Conservation (phyloP, 179 eudicot genomes). For the Kewa caespitosa region DNA sequence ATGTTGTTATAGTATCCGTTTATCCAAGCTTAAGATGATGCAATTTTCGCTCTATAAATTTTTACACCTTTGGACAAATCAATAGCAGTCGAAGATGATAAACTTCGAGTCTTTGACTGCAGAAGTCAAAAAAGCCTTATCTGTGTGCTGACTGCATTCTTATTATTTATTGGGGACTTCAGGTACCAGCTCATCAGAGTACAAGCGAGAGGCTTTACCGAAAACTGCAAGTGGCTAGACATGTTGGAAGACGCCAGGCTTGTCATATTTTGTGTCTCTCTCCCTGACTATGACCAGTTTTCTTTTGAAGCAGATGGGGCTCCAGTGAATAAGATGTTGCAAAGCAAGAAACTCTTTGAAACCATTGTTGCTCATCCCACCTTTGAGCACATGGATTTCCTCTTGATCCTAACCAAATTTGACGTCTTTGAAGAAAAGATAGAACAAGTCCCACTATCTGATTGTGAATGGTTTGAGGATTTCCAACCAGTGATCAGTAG, state of each 20-base stretch:
- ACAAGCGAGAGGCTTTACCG: constrained; percentile 78
- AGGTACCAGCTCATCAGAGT: constrained; percentile 89
- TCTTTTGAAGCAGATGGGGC: constrained; percentile 45
- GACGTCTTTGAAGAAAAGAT: constrained; percentile 82
- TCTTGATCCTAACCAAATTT: constrained; percentile 70
- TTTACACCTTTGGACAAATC: no score
- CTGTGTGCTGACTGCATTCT: no score
- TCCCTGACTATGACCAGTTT: constrained; percentile 79
- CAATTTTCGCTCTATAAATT: no score
- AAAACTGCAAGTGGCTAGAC: constrained; percentile 95
- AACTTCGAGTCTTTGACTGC: no score
- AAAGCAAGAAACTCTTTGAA: constrained; percentile 73
- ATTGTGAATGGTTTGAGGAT: constrained; percentile 91
- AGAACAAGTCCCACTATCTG: constrained; percentile 59
- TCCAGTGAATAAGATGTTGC: constrained; percentile 69
- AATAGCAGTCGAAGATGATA: no score
- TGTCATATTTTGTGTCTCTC: constrained; percentile 77
- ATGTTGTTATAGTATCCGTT: no score
- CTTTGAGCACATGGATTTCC: constrained; percentile 81
- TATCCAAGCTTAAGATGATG: no score
- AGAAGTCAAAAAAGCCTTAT: no score
- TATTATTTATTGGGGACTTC: constrained; percentile 17
- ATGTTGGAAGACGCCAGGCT: constrained; percentile 93
- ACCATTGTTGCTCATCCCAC: constrained; percentile 81
- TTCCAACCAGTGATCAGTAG: constrained; percentile 81